These are phyloP conservation scores for Penicillium diatomitis DNA, from an alignment of 495 filamentous ascomycete species.

Conservation along the genomic window DNA sequence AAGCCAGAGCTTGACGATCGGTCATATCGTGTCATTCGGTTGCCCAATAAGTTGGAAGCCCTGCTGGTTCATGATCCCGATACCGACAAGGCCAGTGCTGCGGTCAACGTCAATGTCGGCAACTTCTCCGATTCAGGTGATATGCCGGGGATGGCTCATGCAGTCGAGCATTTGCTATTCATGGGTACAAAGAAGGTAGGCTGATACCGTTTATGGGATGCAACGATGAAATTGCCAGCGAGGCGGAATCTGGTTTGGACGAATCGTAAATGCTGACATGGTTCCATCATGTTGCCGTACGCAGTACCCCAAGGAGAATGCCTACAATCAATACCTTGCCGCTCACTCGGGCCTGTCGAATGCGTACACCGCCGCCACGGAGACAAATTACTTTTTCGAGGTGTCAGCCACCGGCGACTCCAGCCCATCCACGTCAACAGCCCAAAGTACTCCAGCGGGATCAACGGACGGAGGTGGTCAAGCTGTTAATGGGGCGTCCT, in stretches of 20 bases:
- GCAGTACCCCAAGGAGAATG: slow-evolving; percentile 90
- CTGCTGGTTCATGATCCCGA: slow-evolving; percentile 90
- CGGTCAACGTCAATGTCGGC: slow-evolving; percentile 91
- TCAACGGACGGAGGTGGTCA: slow-evolving; percentile 24
- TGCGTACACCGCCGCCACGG: slow-evolving; percentile 86
- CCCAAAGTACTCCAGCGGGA: slow-evolving; percentile 21
- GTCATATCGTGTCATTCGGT: slow-evolving; percentile 74
- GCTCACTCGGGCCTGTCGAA: slow-evolving; percentile 86
- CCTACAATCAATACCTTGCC: slow-evolving; percentile 86
- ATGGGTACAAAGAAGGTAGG: slow-evolving; percentile 94
- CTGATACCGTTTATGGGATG: neutral
- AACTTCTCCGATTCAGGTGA: slow-evolving; percentile 87
- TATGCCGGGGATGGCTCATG: slow-evolving; percentile 91
- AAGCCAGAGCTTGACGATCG: slow-evolving; percentile 83
- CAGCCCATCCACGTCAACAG: slow-evolving; percentile 34
- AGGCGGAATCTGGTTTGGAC: too few relatives aligned
- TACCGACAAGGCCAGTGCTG: slow-evolving; percentile 93
- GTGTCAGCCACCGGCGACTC: slow-evolving; percentile 58
- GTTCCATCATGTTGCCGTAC: neutral
- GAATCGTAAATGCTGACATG: slow-evolving; percentile 5
- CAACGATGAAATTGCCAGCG: too few relatives aligned
- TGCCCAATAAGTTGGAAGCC: slow-evolving; percentile 87
- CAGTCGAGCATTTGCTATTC: slow-evolving; percentile 87
- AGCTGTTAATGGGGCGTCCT: slow-evolving; percentile 32
- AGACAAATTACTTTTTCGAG: slow-evolving; percentile 98